Evolutionary conservation across 1,139 yeast genomes (phyloP), one percentile per base, ranked within the genome.

Genomic region (Cylindricascospora bacillispora): DNA sequence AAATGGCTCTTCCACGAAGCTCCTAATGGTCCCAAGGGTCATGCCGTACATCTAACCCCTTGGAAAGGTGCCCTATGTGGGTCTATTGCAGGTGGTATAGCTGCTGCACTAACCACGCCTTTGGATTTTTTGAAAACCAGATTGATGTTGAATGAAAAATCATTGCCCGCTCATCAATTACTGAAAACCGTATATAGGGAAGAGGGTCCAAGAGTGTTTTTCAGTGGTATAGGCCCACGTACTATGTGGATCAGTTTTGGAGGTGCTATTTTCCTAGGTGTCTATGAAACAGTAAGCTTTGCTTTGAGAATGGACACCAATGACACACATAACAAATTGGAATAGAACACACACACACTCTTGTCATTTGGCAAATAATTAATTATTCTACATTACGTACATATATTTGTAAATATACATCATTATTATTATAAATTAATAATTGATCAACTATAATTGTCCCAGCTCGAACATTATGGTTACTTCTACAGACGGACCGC

Each of bases 231-330:
- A 24, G 95, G 93, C 0, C 97, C 98, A 2, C 65, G 98, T 52
- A 85, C 95, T 0, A 67, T 81, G 71, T 89, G 98, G 98, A 89
- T 89, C 37, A 77, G 93, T 59, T 92, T 93, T 3, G 99, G 99
- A 12, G 99, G 99, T 13, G 95, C 97, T 18, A 83, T 92, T 22
- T 89, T 92, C 59, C 63, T 89, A 34, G 99, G 99, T 3, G 82
- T 83, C 35, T 89, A 89, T 49, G 98, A 89, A 55, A 57, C 77
- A 15, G 86, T 78, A 4, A 72, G 63, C 34, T 43, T 47, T 2
- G 30, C 15, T 23, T 28, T 20, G 28, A 39, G 6, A 38, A 41
- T n/a, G n/a, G n/a, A 6, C 16, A 35, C 4, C 28, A 27, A 9
- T 21, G 23, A 26, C 13, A 20, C 26, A 24, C 14, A 24, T 26